phyloP scores from a whole-genome alignment of 768 basidiomycete genomes.

The Hirschioporus abietinus region DNA sequence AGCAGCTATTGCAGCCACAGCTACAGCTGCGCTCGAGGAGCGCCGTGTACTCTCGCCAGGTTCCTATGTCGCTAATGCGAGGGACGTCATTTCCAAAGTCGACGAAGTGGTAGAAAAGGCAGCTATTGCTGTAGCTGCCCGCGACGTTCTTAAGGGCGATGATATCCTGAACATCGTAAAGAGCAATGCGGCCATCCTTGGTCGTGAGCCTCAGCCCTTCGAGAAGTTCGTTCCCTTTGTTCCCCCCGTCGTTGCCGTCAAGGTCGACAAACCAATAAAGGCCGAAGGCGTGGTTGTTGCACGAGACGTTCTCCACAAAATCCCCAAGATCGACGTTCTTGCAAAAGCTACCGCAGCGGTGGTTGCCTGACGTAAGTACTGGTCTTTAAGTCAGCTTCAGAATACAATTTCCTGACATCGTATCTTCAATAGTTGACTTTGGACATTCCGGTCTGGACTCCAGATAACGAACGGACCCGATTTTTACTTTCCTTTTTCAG shows the following conservation, averaged over 20 bases:
- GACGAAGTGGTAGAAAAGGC: neutral
- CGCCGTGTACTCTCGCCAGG: no score
- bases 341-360: neutral
- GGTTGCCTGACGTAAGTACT: neutral
- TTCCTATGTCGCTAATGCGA: neutral
- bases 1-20: neutral
- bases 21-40: no score
- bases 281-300: neutral
- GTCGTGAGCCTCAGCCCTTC: neutral
- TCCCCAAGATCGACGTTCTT: neutral
- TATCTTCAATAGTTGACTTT: no score
- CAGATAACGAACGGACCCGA: no score
- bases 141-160: neutral
- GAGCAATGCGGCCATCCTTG: neutral
- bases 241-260: neutral
- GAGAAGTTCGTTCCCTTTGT: neutral
- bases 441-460: no score
- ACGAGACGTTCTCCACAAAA: neutral
- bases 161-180: neutral
- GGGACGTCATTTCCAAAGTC: neutral
- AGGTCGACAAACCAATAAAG: neutral
- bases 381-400: neutral
- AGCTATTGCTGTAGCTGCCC: neutral
- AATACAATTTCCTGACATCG: neutral
- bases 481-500: no score